Conservation (phyloP, 352 stramenopile genomes). For the Phytophthora pisi region DNA sequence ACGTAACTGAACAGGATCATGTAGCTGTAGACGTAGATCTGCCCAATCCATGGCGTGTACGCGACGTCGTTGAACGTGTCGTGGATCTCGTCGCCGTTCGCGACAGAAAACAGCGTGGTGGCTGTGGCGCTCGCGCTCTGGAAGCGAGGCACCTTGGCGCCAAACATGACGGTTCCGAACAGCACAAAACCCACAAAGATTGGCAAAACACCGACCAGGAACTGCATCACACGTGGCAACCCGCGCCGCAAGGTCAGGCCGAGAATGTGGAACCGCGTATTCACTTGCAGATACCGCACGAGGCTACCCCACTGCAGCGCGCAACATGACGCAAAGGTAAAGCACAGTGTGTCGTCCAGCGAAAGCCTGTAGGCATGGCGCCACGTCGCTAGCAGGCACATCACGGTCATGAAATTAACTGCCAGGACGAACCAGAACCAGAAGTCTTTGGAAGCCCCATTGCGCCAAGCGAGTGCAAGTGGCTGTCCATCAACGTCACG, state of each 20-base stretch:
- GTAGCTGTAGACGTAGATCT: constrained; percentile 89
- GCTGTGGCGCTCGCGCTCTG: constrained; percentile 63
- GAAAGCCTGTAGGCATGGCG: constrained; percentile 56
- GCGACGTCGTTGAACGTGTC: constrained; percentile 82
- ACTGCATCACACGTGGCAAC: constrained; percentile 74
- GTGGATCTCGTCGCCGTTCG: constrained; percentile 89
- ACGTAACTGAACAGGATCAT: constrained; percentile 91
- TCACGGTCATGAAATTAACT: constrained; percentile 59
- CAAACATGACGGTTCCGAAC: constrained; percentile 89
- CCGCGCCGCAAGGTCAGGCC: constrained; percentile 73
- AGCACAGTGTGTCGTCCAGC: constrained; percentile 58
- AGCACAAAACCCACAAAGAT: constrained; percentile 88
- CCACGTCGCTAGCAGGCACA: constrained; percentile 63
- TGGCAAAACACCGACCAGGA: constrained; percentile 82
- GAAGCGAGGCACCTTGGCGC: constrained; percentile 79
- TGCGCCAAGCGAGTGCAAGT: constrained; percentile 22
- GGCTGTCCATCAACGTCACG: not conserved
- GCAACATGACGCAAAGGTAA: constrained; percentile 70
- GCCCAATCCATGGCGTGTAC: constrained; percentile 73
- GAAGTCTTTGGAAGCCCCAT: constrained; percentile 48
- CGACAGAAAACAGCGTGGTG: constrained; percentile 85
- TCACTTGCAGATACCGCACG: constrained; percentile 76
- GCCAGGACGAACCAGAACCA: constrained; percentile 67
- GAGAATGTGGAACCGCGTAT: constrained; percentile 77
- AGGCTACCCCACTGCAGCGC: constrained; percentile 77